Percentiles rank a stretch among this genome's conserved stretches.
These are phyloP conservation scores for Aspergillus niger DNA, from an alignment of 2,329 filamentous ascomycete species.

Conservation along the genomic window DNA sequence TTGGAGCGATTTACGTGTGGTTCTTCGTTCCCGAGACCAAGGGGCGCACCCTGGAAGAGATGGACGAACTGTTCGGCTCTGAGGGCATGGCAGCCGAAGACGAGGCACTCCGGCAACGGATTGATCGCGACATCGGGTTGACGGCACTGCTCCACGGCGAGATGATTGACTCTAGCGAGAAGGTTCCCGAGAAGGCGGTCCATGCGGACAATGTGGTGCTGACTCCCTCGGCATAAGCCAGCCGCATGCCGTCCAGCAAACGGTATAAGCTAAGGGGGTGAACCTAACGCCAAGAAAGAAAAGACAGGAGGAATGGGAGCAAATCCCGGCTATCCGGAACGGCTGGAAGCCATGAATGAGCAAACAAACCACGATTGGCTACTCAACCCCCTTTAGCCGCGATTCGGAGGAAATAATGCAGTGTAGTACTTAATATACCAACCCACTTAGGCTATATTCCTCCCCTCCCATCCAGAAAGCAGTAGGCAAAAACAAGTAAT, in stretches of 20 bases:
- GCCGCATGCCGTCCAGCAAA: neutral
- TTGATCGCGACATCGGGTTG: slow-evolving; percentile 35
- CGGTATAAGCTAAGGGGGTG: neutral
- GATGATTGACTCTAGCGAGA: slow-evolving; percentile 12
- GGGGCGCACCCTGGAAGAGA: slow-evolving; percentile 42
- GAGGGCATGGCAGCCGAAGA: slow-evolving; percentile 33
- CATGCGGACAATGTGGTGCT: slow-evolving; percentile 3
- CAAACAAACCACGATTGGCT: too few species aligned
- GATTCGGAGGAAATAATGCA: too few species aligned
- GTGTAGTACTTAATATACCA: too few species aligned
- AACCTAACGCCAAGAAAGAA: too few species aligned
- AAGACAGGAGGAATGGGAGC: too few species aligned
- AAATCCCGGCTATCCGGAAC: too few species aligned
- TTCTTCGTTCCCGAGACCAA: slow-evolving; percentile 41
- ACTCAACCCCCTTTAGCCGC: too few species aligned
- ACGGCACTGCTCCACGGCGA: slow-evolving; percentile 32
- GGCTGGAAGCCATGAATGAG: too few species aligned
- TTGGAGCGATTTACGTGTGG: slow-evolving; percentile 31
- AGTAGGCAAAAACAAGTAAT: too few species aligned
- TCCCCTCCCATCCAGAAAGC: too few species aligned
- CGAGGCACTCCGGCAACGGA: slow-evolving; percentile 27
- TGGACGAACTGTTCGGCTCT: slow-evolving; percentile 42
- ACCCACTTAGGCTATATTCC: too few species aligned
- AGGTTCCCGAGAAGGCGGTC: slow-evolving; percentile 10
- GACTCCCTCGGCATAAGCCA: neutral